Conservation (phyloP, 768 basidiomycete genomes). For the Crepidotus variabilis region DNA sequence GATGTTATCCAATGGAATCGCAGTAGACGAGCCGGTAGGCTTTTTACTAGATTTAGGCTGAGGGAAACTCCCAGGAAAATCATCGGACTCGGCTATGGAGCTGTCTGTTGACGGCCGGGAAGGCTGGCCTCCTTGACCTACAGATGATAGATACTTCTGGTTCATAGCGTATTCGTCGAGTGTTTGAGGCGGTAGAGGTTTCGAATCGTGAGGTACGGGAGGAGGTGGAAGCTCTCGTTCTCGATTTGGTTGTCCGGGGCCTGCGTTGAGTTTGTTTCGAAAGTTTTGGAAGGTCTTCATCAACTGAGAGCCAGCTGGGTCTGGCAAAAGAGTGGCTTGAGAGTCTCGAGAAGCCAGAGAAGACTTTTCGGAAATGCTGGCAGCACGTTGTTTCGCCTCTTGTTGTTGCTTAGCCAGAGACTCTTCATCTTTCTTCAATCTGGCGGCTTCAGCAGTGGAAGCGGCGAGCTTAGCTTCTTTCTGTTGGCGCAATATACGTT, state of each 20-base stretch:
- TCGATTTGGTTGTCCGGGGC: background rate
- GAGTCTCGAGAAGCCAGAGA: background rate
- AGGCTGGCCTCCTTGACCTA: background rate
- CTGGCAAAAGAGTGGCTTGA: background rate
- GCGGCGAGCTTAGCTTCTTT: conserved; percentile 58
- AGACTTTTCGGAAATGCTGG: background rate
- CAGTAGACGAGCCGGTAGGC: background rate
- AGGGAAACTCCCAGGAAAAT: conserved; percentile 5
- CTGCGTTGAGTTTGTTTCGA: background rate
- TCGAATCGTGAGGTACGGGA: background rate
- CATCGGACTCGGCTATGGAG: background rate
- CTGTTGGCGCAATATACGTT: conserved; percentile 86
- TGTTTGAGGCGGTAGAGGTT: background rate
- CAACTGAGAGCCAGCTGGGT: background rate
- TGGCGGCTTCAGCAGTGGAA: conserved; percentile 37
- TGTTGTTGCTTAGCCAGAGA: conserved; percentile 3
- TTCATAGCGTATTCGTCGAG: background rate
- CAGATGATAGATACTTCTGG: conserved; percentile 5
- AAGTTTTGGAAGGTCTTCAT: background rate
- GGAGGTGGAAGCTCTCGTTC: background rate
- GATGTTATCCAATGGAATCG: conserved; percentile 32
- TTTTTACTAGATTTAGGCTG: background rate
- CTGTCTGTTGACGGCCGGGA: background rate
- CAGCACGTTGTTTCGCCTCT: background rate
- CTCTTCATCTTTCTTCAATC: conserved; percentile 24